Conservation (phyloP, 2,329 filamentous ascomycete species). For the Cadophora sp. region DNA sequence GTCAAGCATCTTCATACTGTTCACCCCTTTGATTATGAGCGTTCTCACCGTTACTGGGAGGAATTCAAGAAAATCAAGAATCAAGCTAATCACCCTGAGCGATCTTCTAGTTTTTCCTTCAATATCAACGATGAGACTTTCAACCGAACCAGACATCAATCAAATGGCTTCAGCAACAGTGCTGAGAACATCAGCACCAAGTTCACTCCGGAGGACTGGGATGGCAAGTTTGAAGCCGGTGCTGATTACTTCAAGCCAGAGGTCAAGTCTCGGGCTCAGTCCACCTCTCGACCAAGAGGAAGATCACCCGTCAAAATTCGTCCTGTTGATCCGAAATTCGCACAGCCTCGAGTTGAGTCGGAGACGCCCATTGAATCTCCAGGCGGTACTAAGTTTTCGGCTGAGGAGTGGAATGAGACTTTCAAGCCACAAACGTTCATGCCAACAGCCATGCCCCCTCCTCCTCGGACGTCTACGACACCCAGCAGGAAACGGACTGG, state of each 20-base stretch:
- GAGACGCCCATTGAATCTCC: slow-evolving; percentile 39
- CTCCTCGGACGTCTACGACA: slow-evolving; percentile 23
- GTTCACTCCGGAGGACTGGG: slow-evolving; percentile 59
- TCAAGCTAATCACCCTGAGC: slow-evolving; percentile 45
- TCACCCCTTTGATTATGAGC: slow-evolving; percentile 25
- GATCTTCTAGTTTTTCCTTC: slow-evolving; percentile 58
- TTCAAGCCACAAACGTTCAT: slow-evolving; percentile 45
- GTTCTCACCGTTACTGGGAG: slow-evolving; percentile 20
- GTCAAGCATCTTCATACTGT: slow-evolving; percentile 28
- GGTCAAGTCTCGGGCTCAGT: slow-evolving; percentile 37
- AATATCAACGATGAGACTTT: slow-evolving; percentile 52
- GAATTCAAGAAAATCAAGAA: slow-evolving; percentile 13
- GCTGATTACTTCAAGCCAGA: slow-evolving; percentile 41
- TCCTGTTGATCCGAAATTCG: slow-evolving; percentile 30
- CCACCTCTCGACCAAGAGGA: slow-evolving; percentile 38
- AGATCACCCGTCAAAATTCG: slow-evolving; percentile 42
- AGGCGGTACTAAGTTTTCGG: slow-evolving; percentile 41
- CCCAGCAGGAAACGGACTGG: slow-evolving; percentile 32
- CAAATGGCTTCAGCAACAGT: slow-evolving; percentile 56
- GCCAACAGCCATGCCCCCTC: slow-evolving; percentile 31
- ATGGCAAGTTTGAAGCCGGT: slow-evolving; percentile 44
- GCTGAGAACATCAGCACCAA: slow-evolving; percentile 67
- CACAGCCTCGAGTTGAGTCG: slow-evolving; percentile 26
- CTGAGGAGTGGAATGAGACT: slow-evolving; percentile 41
- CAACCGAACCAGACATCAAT: slow-evolving; percentile 45